Conservation (phyloP, 495 filamentous ascomycete genomes). For the Ramalina intermedia region DNA sequence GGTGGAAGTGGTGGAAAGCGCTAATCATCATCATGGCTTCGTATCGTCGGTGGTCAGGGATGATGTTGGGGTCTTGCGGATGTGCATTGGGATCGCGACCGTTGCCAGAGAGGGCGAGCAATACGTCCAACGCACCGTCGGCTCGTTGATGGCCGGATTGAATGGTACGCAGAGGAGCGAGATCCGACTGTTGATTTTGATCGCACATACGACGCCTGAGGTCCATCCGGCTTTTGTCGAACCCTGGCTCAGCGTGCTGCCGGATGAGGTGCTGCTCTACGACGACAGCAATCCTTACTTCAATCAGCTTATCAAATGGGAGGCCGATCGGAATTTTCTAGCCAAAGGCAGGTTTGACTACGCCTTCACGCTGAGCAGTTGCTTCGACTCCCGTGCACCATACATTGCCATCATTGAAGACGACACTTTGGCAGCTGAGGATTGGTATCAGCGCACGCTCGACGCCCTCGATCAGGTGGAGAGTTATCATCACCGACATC, state of each 20-base stretch:
- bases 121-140: constrained; percentile 35
- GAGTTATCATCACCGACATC: constrained; percentile 4
- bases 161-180: constrained; percentile 28
- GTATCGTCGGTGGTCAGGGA: neutral
- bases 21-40: constrained; percentile 9
- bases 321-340: constrained; percentile 16
- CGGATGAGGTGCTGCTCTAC: constrained; percentile 30
- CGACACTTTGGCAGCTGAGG: constrained; percentile 35
- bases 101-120: constrained; percentile 21
- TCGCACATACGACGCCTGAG: constrained; percentile 32
- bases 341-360: constrained; percentile 38
- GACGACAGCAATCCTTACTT: constrained; percentile 10
- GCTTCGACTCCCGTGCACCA: constrained; percentile 26
- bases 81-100: constrained; percentile 26
- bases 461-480: constrained; percentile 25
- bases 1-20: constrained; percentile 16
- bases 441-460: constrained; percentile 34
- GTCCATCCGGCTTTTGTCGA: constrained; percentile 33
- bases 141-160: constrained; percentile 35
- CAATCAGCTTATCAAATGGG: constrained; percentile 12
- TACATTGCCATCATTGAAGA: constrained; percentile 42
- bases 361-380: constrained; percentile 28
- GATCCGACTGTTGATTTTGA: constrained; percentile 34
- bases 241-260: constrained; percentile 32
- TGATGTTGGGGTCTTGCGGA: constrained; percentile 5